Conservation (phyloP, 441 rosid species). For the Populus tomentosa region DNA sequence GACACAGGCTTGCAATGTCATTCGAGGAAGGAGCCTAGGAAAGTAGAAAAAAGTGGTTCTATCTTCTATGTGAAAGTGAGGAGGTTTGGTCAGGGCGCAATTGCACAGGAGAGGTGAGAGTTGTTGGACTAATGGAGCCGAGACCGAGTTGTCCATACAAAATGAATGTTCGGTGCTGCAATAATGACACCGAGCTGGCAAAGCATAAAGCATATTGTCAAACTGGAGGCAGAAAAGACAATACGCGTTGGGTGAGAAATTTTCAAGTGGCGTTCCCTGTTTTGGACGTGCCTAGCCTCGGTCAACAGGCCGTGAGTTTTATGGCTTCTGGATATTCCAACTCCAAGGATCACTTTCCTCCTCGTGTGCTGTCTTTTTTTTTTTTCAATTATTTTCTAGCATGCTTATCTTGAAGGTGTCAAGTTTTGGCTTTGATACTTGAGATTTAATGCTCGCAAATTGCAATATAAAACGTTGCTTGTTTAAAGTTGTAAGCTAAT, state of each 20-base stretch:
- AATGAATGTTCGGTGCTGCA: background rate
- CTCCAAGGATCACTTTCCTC: too few relatives aligned
- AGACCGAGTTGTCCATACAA: background rate
- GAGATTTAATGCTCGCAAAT: background rate
- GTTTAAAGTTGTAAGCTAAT: too few relatives aligned
- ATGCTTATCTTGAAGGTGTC: too few relatives aligned
- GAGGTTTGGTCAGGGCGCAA: background rate
- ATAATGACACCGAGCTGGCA: background rate
- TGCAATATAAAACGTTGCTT: too few relatives aligned
- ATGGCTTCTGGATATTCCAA: too few relatives aligned
- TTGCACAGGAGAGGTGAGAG: background rate
- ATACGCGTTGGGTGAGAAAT: background rate
- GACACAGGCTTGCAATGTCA: background rate
- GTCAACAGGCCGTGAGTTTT: background rate
- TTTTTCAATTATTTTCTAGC: too few relatives aligned
- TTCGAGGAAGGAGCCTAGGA: background rate
- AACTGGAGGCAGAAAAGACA: background rate
- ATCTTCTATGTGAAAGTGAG: background rate
- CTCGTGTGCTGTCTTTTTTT: too few relatives aligned
- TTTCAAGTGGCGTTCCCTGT: background rate
- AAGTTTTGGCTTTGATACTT: too few relatives aligned
- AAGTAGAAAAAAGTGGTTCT: background rate
- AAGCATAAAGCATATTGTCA: background rate
- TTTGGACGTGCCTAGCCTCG: background rate
- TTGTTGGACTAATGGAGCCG: background rate